Base-by-base conservation (phyloP, 345 rosid genomes). In the Geranium brycei region DNA sequence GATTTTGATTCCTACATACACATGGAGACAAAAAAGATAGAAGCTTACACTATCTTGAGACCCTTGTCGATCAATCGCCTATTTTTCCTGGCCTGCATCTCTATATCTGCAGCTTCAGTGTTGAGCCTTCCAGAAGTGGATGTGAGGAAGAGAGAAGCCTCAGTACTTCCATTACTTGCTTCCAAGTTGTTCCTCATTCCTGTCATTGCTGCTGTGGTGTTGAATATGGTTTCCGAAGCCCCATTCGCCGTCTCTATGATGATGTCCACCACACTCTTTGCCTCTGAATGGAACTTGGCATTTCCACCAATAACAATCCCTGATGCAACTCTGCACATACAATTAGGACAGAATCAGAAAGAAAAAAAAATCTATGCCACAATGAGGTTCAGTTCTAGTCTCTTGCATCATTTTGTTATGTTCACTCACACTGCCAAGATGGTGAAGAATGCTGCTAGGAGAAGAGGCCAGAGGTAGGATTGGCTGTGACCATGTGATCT, bases 261-360 rank as follows among this genome's bases (percentile, higher is more conserved):
- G 28, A 85, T 87, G 63, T 73, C 51, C 65, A 80, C 82, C 15
- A 81, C 75, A 0, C 73, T 73, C 58, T 66, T 75, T 0, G 86
- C 87, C 61, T 69, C 64, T 0, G 82, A 81, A 62, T 77, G 80
- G 72, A 84, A 87, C 60, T 63, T 80, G 17, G 61, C 78, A 62
- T 67, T 85, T 17, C 83, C 88, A 17, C 88, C 95, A 15, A 87
- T 80, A 68, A 77, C 85, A 47, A 87, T 61, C 19, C 86, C 90
- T 0, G 81, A 58, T 41, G 88, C 86, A 71, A 57, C 72, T 69
- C 95, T 87, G 82, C 73, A 13, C 16, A 16, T 60, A 31, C 17
- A 3, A 10, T 10, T 35, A 4, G 40, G 23, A 18, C 31, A 19
- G 15, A 6, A 3, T 14, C 31, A 12, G 31, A 59, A 11, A 18